Evolutionary conservation across 2,329 filamentous ascomycete species (phyloP).

Genomic region (Ophidiomyces ophidiicola): DNA sequence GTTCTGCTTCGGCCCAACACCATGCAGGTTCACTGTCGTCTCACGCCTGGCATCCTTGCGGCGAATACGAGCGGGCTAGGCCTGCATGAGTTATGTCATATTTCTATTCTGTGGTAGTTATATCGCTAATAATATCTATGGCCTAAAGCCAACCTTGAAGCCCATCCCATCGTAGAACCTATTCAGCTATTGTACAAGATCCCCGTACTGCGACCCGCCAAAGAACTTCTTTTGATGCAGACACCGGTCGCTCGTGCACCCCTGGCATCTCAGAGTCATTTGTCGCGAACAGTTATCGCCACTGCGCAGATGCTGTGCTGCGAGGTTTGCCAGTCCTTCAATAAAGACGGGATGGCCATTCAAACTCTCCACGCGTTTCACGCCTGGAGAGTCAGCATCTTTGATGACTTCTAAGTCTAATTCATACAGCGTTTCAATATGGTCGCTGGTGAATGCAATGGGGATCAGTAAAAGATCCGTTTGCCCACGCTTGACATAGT

Average conservation of each 20-base stretch:
- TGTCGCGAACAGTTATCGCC: conserved; percentile 64
- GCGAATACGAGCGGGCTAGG: too few species aligned
- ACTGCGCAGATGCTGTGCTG: conserved; percentile 62
- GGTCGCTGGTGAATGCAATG: conserved; percentile 96
- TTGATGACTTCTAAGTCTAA: conserved; percentile 90
- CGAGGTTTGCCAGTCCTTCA: conserved; percentile 73
- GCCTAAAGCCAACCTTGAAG: too few species aligned
- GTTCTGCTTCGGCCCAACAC: too few species aligned
- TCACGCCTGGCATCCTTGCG: too few species aligned
- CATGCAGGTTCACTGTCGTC: too few species aligned
- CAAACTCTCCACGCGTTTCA: conserved; percentile 83
- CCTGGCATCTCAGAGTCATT: conserved; percentile 84
- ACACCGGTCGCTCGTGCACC: conserved; percentile 82
- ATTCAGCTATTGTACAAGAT: conserved; percentile 24
- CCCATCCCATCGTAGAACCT: too few species aligned
- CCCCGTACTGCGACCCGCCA: conserved; percentile 30
- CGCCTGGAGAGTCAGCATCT: conserved; percentile 59
- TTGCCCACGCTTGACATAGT: conserved; percentile 82
- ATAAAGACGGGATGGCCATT: conserved; percentile 91
- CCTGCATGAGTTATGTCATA: too few species aligned
- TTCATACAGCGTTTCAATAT: conserved; percentile 94
- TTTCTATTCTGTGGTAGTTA: too few species aligned
- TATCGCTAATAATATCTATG: too few species aligned
- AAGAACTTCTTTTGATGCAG: conserved; percentile 59
- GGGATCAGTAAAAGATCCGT: conserved; percentile 85